Base-by-base conservation (phyloP, 805 yeast genomes). In the Wickerhamiella domercqiae region DNA sequence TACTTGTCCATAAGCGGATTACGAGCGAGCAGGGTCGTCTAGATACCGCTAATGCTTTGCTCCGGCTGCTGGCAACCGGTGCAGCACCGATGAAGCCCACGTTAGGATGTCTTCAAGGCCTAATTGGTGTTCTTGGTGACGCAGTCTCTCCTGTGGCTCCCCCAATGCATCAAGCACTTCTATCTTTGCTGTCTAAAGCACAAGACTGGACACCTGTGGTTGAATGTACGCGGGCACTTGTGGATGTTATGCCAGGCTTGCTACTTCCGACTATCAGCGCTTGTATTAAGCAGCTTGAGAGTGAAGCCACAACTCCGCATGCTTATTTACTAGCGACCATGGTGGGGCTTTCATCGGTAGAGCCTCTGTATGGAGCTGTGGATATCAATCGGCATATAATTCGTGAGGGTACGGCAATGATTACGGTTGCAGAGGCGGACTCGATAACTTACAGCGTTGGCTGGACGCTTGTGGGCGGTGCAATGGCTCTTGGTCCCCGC, bases 401-500 rank as follows among this genome's bases (percentile, higher is more conserved):
- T 25, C 14, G 29, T n/a, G 22, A 40, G 6, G 48, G 39, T 2
- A 31, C 29, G 4, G 38, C 29, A 7, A 39, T 38, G 5, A 21
- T 13, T 13, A 6, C n/a, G 7, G 33, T 13, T 6, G 37, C 42
- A 13, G 26, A 29, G 14, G 45, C 42, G 3, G 18, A 32, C 17
- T 18, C n/a, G 7, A 34, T 35, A 11, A 7, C 29, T 9, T 46
- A 41, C 38, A 37, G 36, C 5, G 41, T 35, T 11, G 81, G 66
- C 29, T 79, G 90, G 87, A 64, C 70, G 13, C 48, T 76, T 18
- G 49, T 79, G 17, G 61, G 66, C 42, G 87, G 87, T 2, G 53
- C 78, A 3, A 70, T 78, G 64, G 68, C 73, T 35, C 68, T 71
- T 0, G 78, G 77, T 26, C 65, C 66, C 13, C 57, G 62, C 18